Evolutionary conservation across 2,329 filamentous ascomycete genomes (phyloP).

Genomic region (Colletotrichum eremochloae): DNA sequence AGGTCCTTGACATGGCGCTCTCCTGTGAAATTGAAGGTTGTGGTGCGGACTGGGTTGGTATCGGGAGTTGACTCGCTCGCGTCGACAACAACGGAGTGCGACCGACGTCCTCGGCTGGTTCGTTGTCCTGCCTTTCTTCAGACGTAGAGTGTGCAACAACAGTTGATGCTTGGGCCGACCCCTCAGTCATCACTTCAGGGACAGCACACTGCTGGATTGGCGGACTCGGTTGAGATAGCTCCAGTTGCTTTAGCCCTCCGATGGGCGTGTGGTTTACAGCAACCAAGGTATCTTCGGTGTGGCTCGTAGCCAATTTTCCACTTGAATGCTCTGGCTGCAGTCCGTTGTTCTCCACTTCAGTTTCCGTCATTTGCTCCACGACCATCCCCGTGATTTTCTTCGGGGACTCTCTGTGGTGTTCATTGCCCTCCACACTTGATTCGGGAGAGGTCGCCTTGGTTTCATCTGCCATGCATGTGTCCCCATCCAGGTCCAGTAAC

Average conservation of each 20-base stretch:
- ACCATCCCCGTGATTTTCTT: background rate
- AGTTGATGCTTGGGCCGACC: constrained; percentile 17
- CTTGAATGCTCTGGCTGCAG: background rate
- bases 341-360: background rate
- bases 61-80: background rate
- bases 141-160: constrained; percentile 11
- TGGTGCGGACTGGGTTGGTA: background rate
- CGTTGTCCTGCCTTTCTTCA: background rate
- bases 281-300: background rate
- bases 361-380: background rate
- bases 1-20: background rate
- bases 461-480: constrained; percentile 34
- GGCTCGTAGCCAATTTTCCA: background rate
- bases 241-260: background rate
- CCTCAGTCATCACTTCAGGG: background rate
- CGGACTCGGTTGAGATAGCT: background rate
- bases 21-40: background rate
- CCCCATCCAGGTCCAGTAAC: constrained; percentile 28
- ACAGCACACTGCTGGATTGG: background rate
- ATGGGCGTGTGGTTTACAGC: background rate
- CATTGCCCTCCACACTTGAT: background rate
- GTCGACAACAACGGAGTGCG: background rate
- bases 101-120: background rate
- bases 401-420: background rate
- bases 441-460: constrained; percentile 32